Percentiles rank a stretch among this genome's conserved stretches.
phyloP scores from a whole-genome alignment of 805 yeast genomes.

The Starmera quercuum region DNA sequence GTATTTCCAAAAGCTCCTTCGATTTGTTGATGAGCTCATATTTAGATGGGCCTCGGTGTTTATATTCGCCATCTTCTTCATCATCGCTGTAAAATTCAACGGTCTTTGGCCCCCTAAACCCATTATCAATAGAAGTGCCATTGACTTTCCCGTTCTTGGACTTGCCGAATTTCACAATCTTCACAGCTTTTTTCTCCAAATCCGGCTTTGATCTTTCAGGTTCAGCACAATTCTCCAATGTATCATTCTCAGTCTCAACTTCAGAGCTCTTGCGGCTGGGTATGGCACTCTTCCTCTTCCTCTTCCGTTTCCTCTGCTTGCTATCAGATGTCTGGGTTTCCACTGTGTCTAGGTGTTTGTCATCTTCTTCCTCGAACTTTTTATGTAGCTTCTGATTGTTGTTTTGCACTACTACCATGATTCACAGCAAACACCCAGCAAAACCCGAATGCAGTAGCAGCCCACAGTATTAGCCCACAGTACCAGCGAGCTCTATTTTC shows the following conservation, averaged over 20 bases:
- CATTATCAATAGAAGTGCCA: no score
- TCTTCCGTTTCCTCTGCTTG: constrained; percentile 1
- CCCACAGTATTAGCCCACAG: no score
- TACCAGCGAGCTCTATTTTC: no score
- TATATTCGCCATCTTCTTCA: constrained; percentile 22
- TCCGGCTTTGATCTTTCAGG: no score
- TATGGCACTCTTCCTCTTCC: no score
- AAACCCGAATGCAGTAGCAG: no score
- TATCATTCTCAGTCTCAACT: no score
- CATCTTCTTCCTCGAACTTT: not conserved
- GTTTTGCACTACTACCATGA: not conserved
- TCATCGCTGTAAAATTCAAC: constrained; percentile 31
- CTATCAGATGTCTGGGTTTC: not conserved
- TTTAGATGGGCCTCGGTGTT: constrained; percentile 8
- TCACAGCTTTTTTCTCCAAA: no score
- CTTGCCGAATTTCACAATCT: no score
- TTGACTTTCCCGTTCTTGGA: no score
- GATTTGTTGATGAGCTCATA: constrained; percentile 28
- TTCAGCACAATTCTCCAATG: no score
- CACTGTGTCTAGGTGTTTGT: not conserved
- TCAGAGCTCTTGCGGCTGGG: no score
- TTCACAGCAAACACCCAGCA: not conserved
- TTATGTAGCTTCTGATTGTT: constrained; percentile 2
- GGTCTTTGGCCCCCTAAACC: constrained; percentile 15
- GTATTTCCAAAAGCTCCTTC: constrained; percentile 36